phyloP scores from a whole-genome alignment of 208 protist species.

The Cochliopodium minus region DNA sequence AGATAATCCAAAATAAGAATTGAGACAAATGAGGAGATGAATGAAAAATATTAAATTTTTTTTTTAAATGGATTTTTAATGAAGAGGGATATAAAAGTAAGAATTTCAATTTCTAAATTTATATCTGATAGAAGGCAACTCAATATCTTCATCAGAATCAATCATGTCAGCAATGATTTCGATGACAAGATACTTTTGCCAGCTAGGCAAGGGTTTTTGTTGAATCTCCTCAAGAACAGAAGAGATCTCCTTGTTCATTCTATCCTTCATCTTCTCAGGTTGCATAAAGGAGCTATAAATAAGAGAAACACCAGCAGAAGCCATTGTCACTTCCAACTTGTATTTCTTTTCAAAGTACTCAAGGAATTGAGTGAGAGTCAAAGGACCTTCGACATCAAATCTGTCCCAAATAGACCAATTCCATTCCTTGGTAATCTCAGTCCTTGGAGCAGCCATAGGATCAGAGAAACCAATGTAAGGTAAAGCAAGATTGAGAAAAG shows the following conservation, averaged over 20 bases:
- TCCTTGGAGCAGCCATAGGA: slow-evolving; percentile 49
- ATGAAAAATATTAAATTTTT: no score
- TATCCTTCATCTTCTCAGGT: slow-evolving; percentile 19
- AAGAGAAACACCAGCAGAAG: slow-evolving; percentile 36
- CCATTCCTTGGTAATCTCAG: slow-evolving; percentile 35
- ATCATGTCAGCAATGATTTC: slow-evolving; percentile 35
- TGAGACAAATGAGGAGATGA: no score
- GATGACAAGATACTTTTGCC: slow-evolving; percentile 36
- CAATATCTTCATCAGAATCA: slow-evolving; percentile 35
- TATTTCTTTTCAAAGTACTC: slow-evolving; percentile 56
- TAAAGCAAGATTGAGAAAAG: slow-evolving; percentile 90
- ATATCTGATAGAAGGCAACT: slow-evolving; percentile 38
- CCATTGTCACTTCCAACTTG: slow-evolving; percentile 71
- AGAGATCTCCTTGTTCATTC: slow-evolving; percentile 18
- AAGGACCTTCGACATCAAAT: slow-evolving; percentile 75
- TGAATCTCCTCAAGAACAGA: slow-evolving; percentile 15
- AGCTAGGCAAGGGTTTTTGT: slow-evolving; percentile 24
- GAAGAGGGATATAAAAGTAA: no score
- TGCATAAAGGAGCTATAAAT: slow-evolving; percentile 34
- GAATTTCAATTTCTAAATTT: no score
- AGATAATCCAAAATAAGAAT: no score
- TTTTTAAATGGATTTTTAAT: no score
- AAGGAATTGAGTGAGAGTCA: slow-evolving; percentile 74
- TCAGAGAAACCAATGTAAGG: slow-evolving; percentile 85
- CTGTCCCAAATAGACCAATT: slow-evolving; percentile 85